Evolutionary conservation across 495 filamentous ascomycete genomes (phyloP), one percentile per base, ranked within the genome.

Genomic region (Daldinia vernicosa): DNA sequence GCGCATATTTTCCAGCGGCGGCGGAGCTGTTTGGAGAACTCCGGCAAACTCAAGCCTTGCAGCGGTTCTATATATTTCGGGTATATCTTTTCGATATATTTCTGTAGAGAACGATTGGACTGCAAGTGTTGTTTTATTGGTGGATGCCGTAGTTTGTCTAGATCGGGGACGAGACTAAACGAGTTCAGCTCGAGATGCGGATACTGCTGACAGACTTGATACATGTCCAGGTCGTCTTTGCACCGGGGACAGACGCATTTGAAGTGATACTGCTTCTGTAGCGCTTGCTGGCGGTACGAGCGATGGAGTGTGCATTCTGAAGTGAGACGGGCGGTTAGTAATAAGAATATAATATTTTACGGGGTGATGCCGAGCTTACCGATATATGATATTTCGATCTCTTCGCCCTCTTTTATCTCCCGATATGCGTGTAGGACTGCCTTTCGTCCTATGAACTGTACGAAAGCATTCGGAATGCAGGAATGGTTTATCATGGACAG

Each of bases 401-500:
- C 81, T 30, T 86, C 83, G 4, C 80, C 83, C 51, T 77, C 71
- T 17, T 80, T 69, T 9, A 88, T 84, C 9, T 74, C 64, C 30
- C 54, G 66, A 17, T 76, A 71, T 0, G 84, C 81, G 30, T 79
- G 75, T 22, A 88, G 68, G 24, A 79, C 63, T 3, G 82, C 79
- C 0, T 64, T 76, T n/a, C 83, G 73, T 26, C 80, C 81, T 40
- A 81, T 64, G 50, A 86, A 86, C 27, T 77, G 73, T 27, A 88
- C 78, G 37, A 78, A 79, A 0, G 85, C 84, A 56, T 85, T 88
- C 9, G 85, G 84, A 6, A 80, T 68, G 52, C 86, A 88, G 1
- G 84, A 86, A 66, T 88, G 86, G 61, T 88, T 87, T 6, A 82
- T 67, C 77, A 85, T 82, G 24, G 86, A 80, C 26, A 87, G 71